Evolutionary conservation across 2,329 filamentous ascomycete genomes (phyloP).

Genomic region (Metarhizium brunneum): DNA sequence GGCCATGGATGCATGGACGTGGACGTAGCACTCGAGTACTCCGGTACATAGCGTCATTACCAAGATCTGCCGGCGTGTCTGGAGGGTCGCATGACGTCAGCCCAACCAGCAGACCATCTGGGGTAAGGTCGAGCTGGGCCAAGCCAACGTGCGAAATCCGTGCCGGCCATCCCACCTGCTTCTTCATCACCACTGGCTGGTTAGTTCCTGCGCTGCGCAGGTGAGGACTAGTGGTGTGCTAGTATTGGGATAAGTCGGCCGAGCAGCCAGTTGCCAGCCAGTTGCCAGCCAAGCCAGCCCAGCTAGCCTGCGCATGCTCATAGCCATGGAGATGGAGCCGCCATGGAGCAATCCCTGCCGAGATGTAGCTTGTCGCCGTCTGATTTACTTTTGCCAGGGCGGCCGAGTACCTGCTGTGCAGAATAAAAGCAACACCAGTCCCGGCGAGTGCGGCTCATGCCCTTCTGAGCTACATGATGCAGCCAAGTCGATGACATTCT

Average conservation of each 20-base stretch:
- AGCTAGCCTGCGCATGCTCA: neutral
- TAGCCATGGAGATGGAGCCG: neutral
- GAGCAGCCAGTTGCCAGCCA: too few relatives aligned
- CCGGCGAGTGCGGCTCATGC: neutral
- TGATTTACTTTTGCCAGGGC: too few relatives aligned
- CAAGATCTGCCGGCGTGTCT: neutral
- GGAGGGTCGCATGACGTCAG: conserved; percentile 13
- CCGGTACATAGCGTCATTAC: too few relatives aligned
- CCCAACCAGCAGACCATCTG: neutral
- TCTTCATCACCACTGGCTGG: too few relatives aligned
- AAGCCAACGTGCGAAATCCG: neutral
- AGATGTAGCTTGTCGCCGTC: neutral
- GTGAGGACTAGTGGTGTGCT: too few relatives aligned
- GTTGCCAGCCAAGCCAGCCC: neutral
- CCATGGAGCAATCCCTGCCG: neutral
- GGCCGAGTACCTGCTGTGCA: neutral
- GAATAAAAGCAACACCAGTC: conserved; percentile 4
- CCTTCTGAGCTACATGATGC: neutral
- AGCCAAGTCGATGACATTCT: neutral
- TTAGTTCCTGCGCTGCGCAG: too few relatives aligned
- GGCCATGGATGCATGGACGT: too few relatives aligned
- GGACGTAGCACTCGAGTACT: too few relatives aligned
- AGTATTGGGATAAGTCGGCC: too few relatives aligned
- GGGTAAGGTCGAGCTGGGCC: neutral
- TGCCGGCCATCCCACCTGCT: too few relatives aligned